Conservation (phyloP, 164 flowering plant genomes). For the Macadamia integrifolia region DNA sequence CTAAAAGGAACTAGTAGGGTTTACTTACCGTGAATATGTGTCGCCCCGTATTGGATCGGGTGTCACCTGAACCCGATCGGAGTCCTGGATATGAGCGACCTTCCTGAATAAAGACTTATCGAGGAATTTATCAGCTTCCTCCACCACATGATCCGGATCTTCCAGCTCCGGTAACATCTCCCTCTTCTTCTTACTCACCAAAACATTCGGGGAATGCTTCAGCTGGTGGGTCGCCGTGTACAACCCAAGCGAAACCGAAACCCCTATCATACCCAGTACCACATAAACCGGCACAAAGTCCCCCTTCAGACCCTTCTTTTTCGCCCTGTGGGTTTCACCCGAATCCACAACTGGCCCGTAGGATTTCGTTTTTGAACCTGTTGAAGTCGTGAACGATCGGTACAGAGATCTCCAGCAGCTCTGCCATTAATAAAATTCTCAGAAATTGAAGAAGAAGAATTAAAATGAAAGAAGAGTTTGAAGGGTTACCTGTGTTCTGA, state of each 20-base stretch:
- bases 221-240: conserved; percentile 53
- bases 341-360: too few species aligned
- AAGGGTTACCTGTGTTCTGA: too few species aligned
- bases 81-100: conserved; percentile 60
- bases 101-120: conserved; percentile 57
- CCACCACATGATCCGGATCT: conserved; percentile 46
- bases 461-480: too few species aligned
- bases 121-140: conserved; percentile 40
- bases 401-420: too few species aligned
- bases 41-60: conserved; percentile 33
- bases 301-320: conserved; percentile 14
- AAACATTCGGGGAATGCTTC: conserved; percentile 39
- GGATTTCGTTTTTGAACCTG: too few species aligned
- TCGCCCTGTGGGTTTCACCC: too few species aligned
- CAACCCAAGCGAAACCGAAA: conserved; percentile 37
- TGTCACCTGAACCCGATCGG: conserved; percentile 5
- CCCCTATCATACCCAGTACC: conserved; percentile 44
- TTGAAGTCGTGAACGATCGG: too few species aligned
- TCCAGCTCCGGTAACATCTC: conserved; percentile 65
- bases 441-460: too few species aligned
- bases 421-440: too few species aligned
- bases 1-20: neutral
- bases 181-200: conserved; percentile 45
- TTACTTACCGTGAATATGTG: conserved; percentile 5
- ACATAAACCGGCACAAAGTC: conserved; percentile 53